Evolutionary conservation across 306 rosid genomes (phyloP).

Genomic region (Cicer chorassanicum): DNA sequence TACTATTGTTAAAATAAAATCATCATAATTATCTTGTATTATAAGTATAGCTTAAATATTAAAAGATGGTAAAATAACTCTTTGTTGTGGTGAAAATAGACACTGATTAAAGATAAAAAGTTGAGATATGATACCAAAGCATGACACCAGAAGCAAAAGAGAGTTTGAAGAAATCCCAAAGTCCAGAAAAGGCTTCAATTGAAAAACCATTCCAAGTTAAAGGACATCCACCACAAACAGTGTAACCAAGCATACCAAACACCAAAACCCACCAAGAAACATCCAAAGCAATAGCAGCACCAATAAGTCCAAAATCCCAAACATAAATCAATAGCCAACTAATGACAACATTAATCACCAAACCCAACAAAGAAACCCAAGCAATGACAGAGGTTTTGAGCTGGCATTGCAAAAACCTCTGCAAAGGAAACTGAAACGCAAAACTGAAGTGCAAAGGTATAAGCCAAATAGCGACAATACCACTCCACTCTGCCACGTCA

Average conservation of each 20-base stretch:
- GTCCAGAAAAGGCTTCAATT: slow-evolving; percentile 64
- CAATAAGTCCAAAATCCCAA: slow-evolving; percentile 61
- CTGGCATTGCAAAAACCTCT: slow-evolving; percentile 77
- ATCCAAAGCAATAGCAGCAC: slow-evolving; percentile 72
- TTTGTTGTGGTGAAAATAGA: too few species aligned
- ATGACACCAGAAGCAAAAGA: slow-evolving; percentile 74
- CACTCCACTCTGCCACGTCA: slow-evolving; percentile 62
- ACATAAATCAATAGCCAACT: slow-evolving; percentile 62
- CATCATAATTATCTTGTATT: too few species aligned
- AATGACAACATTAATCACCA: slow-evolving; percentile 46
- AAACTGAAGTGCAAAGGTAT: slow-evolving; percentile 85
- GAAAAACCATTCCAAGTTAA: slow-evolving; percentile 74
- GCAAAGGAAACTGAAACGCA: slow-evolving; percentile 76
- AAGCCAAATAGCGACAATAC: slow-evolving; percentile 68
- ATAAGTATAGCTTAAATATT: too few species aligned
- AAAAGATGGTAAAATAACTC: too few species aligned
- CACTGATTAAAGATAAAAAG: too few species aligned
- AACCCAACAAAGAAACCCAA: slow-evolving; percentile 55
- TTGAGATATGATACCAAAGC: slow-evolving; percentile 57
- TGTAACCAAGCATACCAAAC: slow-evolving; percentile 54
- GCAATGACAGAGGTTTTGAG: slow-evolving; percentile 62
- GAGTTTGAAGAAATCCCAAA: slow-evolving; percentile 72
- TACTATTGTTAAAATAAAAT: too few species aligned
- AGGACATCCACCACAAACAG: slow-evolving; percentile 68
- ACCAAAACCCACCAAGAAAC: slow-evolving; percentile 74